Conservation (phyloP, 2,329 filamentous ascomycete species). For the Fusarium chaquense region DNA sequence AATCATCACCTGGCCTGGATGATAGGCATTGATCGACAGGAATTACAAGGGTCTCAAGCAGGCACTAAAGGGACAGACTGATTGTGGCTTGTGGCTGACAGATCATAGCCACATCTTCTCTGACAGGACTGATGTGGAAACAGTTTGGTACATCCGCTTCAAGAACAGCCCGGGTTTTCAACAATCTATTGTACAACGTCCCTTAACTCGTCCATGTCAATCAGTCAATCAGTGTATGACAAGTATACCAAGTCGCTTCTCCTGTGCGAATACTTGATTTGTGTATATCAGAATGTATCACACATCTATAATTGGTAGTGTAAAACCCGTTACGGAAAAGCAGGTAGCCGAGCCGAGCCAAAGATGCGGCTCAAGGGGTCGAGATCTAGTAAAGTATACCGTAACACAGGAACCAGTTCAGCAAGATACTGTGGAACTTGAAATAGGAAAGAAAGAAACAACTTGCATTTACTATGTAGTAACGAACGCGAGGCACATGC, state of each 20-base stretch:
- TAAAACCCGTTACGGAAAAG: not conserved
- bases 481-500: not conserved
- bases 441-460: not conserved
- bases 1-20: not conserved
- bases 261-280: not conserved
- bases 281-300: not conserved
- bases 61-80: not conserved
- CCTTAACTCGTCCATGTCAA: not conserved
- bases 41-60: constrained; percentile 21
- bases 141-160: not conserved
- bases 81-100: constrained; percentile 31
- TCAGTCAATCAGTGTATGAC: not conserved
- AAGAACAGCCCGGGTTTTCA: not conserved
- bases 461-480: too few relatives aligned
- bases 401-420: not conserved
- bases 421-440: not conserved
- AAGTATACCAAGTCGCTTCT: not conserved
- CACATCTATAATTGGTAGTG: not conserved
- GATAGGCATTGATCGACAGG: not conserved
- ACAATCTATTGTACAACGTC: not conserved
- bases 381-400: not conserved
- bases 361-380: not conserved
- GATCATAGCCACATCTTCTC: not conserved
- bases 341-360: not conserved
- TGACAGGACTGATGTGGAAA: not conserved